Percentiles rank a stretch among this genome's conserved stretches.
Conservation (phyloP, 768 basidiomycete genomes). For the Lactarius deliciosus region DNA sequence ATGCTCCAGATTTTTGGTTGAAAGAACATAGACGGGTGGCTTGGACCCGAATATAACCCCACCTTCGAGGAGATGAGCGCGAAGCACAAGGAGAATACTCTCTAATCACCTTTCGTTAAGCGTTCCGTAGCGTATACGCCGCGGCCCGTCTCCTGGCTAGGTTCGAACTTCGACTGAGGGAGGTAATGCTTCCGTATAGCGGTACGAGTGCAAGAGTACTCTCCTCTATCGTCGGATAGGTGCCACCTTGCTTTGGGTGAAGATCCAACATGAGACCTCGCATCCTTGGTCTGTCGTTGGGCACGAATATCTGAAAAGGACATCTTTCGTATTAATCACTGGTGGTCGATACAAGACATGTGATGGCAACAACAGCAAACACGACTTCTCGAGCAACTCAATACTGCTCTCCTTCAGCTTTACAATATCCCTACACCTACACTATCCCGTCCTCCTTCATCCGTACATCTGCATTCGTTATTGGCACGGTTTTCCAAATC, state of each 20-base stretch:
- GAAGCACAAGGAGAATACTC: conserved; percentile 1
- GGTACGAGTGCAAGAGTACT: background rate
- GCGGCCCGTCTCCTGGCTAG: conserved; percentile 23
- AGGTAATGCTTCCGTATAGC: conserved; percentile 22
- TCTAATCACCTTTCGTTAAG: conserved; percentile 20
- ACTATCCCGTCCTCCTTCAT: conserved; percentile 3
- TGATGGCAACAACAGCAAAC: conserved; percentile 31
- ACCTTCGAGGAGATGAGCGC: conserved; percentile 43
- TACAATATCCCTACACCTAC: conserved; percentile 13
- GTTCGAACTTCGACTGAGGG: conserved; percentile 14
- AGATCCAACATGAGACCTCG: conserved; percentile 19
- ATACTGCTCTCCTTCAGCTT: conserved; percentile 2
- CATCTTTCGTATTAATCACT: conserved; percentile 8
- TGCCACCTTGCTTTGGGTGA: conserved; percentile 1
- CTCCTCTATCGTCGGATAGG: background rate
- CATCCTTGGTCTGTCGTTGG: conserved; percentile 21
- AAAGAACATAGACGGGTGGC: conserved; percentile 66
- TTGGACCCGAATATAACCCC: conserved; percentile 52
- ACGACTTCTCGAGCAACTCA: conserved; percentile 4
- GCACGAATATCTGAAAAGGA: conserved; percentile 21
- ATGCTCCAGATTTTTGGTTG: conserved; percentile 54
- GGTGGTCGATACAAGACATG: conserved; percentile 4
- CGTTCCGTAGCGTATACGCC: conserved; percentile 30
- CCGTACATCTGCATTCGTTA: conserved; percentile 1
- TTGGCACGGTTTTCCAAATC: background rate